phyloP scores from a whole-genome alignment of 1,284 basidiomycete species.

The Ustilago trichophora region DNA sequence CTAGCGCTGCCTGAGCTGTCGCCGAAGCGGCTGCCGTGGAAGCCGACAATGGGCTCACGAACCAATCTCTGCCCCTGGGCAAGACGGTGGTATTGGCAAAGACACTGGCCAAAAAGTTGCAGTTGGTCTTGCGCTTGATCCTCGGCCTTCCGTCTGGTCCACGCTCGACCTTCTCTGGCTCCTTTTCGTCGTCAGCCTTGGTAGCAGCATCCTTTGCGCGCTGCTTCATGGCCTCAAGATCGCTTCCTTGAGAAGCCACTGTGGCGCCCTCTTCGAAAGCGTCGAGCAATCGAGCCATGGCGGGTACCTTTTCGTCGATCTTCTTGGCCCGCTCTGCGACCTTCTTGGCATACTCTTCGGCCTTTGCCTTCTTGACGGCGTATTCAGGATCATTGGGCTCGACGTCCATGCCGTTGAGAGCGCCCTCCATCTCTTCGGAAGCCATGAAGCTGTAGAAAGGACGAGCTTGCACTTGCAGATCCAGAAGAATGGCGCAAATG shows the following conservation, averaged over 20 bases:
- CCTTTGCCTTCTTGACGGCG: slow-evolving; percentile 49
- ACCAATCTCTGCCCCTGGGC: slow-evolving; percentile 62
- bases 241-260: slow-evolving; percentile 47
- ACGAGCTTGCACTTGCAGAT: slow-evolving; percentile 69
- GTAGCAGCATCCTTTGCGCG: slow-evolving; percentile 50
- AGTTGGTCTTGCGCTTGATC: slow-evolving; percentile 63
- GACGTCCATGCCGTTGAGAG: slow-evolving; percentile 59
- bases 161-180: slow-evolving; percentile 44
- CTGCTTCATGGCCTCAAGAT: slow-evolving; percentile 59
- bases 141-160: slow-evolving; percentile 48
- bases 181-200: slow-evolving; percentile 26
- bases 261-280: slow-evolving; percentile 66
- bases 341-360: slow-evolving; percentile 46
- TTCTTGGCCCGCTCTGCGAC: slow-evolving; percentile 47
- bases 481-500: slow-evolving; percentile 76
- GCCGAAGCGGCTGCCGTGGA: slow-evolving; percentile 45
- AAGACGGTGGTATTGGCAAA: slow-evolving; percentile 64
- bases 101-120: slow-evolving; percentile 65
- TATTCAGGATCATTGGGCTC: slow-evolving; percentile 59
- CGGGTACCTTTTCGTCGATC: slow-evolving; percentile 56
- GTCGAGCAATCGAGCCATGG: slow-evolving; percentile 58
- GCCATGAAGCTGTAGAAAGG: slow-evolving; percentile 62
- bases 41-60: slow-evolving; percentile 54
- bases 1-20: slow-evolving; percentile 45
- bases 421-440: slow-evolving; percentile 50